These are phyloP conservation scores for Toxicodendron radicans DNA, from an alignment of 345 rosid species.

Conservation along the genomic window DNA sequence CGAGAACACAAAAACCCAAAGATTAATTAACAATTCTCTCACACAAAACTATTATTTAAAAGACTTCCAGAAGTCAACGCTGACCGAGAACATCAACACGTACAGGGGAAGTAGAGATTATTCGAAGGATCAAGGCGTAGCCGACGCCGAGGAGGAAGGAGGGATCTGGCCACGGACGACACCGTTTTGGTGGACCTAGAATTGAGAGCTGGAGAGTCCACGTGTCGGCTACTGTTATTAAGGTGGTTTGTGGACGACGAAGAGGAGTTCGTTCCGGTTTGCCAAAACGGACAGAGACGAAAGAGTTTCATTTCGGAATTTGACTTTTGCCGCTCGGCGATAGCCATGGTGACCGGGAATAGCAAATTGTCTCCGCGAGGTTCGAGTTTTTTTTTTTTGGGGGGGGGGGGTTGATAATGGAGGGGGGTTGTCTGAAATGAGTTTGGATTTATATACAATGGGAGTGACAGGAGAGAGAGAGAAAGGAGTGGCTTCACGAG, in stretches of 20 bases:
- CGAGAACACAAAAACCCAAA: background rate
- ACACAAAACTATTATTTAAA: background rate
- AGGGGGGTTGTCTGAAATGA: no score
- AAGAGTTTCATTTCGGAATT: conserved; percentile 50
- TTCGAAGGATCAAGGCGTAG: conserved; percentile 90
- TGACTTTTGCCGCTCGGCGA: conserved; percentile 45
- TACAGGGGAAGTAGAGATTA: conserved; percentile 84
- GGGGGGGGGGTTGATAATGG: no score
- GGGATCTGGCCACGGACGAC: conserved; percentile 82
- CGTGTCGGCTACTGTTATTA: conserved; percentile 27
- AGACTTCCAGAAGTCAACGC: conserved; percentile 32
- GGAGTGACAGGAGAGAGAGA: background rate
- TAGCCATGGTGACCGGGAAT: conserved; percentile 47
- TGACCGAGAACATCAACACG: conserved; percentile 16
- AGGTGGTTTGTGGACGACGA: conserved; percentile 61
- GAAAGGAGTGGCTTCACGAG: conserved; percentile 19
- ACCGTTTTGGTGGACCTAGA: conserved; percentile 46
- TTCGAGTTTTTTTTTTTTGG: background rate
- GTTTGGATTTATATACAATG: background rate
- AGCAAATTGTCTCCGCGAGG: background rate
- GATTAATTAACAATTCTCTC: background rate
- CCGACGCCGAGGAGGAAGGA: conserved; percentile 80
- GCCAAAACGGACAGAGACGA: conserved; percentile 83
- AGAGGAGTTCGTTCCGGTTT: conserved; percentile 36
- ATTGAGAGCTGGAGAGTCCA: conserved; percentile 22